Base-by-base conservation (phyloP, 129 eudicot species). In the Saussurea involucrata region DNA sequence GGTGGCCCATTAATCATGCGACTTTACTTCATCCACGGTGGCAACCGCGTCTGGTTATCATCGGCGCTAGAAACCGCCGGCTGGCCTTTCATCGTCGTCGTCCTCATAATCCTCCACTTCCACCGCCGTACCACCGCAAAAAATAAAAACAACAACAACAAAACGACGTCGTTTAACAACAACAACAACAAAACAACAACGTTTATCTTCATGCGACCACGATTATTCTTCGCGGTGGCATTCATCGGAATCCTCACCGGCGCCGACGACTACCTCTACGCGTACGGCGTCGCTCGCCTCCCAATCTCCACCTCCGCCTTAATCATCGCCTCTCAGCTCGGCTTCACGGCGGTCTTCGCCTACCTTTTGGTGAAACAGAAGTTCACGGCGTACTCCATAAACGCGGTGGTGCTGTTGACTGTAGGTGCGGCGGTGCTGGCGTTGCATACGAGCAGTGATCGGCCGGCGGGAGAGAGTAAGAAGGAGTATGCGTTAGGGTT, bases 401-500 rank as follows among this genome's bases (percentile, higher is more conserved):
- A 89, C 73, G 84, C 91, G 18, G 87, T 89, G 63, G 82, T 87
- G 36, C 77, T 89, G 4, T 53, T 89, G 57, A 82, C 91, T 17
- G 72, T 80, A 1, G 90, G 89, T 8, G 87, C 95, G 1, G 91
- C 74, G 13, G 83, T 89, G 28, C 18, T 89, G 71, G 95, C 86
- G 7, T 40, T 89, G 58, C 87, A 87, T 34, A 76, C 88, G 10
- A 66, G 72, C 67, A 28, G 80, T 7, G 95, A 89, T 61, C 65
- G 86, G 73, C 91, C 89, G 17, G 74, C 72, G 9, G 89, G 91
- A 2, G 95, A 84, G 78, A 76, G 85, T 34, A 80, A 55, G 64
- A 77, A 65, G 76, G 77, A 66, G 67, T 89, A 89, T 32, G 32
- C 76, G 42, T 4, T 86, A 44, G 95, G 94, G 57, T 87, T 87